Percentiles rank a stretch among this genome's conserved stretches.
phyloP scores from a whole-genome alignment of 2,329 filamentous ascomycete species.

The Colletotrichum sidae region DNA sequence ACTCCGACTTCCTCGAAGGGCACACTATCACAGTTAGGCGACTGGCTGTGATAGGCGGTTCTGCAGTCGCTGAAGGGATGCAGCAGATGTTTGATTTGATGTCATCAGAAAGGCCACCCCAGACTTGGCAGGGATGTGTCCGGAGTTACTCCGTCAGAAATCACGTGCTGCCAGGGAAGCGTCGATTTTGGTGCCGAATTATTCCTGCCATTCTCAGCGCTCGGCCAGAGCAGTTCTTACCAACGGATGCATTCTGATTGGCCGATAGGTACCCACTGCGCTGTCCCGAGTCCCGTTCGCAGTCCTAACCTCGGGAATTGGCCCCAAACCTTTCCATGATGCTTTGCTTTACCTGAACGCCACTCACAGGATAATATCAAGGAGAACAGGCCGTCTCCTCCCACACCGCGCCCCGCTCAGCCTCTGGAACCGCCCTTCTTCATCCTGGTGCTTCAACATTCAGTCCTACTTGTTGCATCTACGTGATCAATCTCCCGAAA shows the following conservation, averaged over 20 bases:
- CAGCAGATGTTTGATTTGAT: slow-evolving; percentile 15
- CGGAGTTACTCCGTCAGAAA: neutral
- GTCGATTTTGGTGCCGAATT: too few species aligned
- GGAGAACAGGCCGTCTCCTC: slow-evolving; percentile 19
- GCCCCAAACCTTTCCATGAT: slow-evolving; percentile 30
- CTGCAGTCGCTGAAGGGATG: slow-evolving; percentile 13
- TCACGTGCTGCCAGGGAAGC: slow-evolving; percentile 15
- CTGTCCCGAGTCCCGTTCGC: neutral
- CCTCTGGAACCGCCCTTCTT: slow-evolving; percentile 7
- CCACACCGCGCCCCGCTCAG: slow-evolving; percentile 22
- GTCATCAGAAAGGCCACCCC: slow-evolving; percentile 15
- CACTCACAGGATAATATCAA: slow-evolving; percentile 24
- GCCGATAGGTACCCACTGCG: neutral
- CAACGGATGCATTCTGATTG: neutral
- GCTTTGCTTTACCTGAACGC: slow-evolving; percentile 27
- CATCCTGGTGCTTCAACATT: slow-evolving; percentile 9
- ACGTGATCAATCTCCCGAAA: slow-evolving; percentile 3
- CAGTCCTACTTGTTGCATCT: neutral
- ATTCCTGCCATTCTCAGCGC: too few species aligned
- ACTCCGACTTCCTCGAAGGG: slow-evolving; percentile 8
- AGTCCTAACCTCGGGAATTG: too few species aligned
- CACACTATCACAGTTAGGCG: slow-evolving; percentile 11
- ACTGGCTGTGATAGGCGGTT: neutral
- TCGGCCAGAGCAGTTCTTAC: neutral
- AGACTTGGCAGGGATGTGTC: slow-evolving; percentile 9